Base-by-base conservation (phyloP, 768 basidiomycete genomes). In the Hortiboletus campestris region DNA sequence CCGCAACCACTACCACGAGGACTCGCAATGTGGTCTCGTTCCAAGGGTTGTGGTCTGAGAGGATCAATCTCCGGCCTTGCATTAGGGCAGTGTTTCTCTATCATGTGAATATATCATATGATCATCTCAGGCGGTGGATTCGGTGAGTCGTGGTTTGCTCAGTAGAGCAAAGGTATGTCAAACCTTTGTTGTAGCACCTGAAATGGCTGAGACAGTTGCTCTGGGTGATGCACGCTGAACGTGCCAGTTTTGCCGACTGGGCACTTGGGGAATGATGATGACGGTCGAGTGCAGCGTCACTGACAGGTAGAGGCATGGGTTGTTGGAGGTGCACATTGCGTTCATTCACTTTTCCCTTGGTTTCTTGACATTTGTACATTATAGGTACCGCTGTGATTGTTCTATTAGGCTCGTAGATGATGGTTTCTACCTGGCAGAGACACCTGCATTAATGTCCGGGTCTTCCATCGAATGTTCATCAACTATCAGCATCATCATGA, bases 181-280 rank as follows among this genome's bases (percentile, higher is more conserved):
- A 14, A 36, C 38, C 48, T 39, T 46, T 53, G 35, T 42, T 53
- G 16, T 50, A 85, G 91, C 88, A 5, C 62, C 92, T 25, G 71
- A 91, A 87, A 68, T 94, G 94, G 67, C 76, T 91, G 85, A 91
- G 68, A 92, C 94, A 66, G 91, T 94, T 25, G 92, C 92, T 0
- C 76, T 96, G 53, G 73, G 81, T 38, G 81, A 77, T 62, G 77
- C 86, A 38, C 72, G 73, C 40, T 73, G 74, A 55, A 81, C 78
- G 12, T 25, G 44, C 16, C 25, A 36, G 92, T 96, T 66, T 92
- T 92, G 73, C 94, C 93, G 68, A 72, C 84, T 6, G 86, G 89
- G 60, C 80, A 80, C 65, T 85, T 89, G 70, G 80, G 84, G 54
- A 89, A 92, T 61, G 83, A 91, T 59, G 88, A 88, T 11, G 84